Evolutionary conservation across 495 filamentous ascomycete species (phyloP).

Genomic region (Hypoxylon lienhwacheense): DNA sequence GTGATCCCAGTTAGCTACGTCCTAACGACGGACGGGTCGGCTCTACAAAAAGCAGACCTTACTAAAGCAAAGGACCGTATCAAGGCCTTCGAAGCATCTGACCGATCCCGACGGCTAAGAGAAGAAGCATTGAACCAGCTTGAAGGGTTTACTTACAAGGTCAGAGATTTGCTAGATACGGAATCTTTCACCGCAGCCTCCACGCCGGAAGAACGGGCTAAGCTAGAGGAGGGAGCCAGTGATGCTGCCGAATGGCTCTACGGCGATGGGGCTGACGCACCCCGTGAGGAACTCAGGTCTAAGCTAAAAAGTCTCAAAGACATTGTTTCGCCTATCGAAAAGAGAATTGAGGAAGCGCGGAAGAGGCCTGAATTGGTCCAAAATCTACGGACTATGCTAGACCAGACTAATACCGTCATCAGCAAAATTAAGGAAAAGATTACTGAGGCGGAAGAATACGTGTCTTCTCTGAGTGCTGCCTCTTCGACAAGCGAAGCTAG

Average conservation of each 20-base stretch:
- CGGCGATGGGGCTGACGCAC: conserved; percentile 75
- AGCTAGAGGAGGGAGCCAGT: conserved; percentile 64
- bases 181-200: conserved; percentile 71
- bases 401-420: conserved; percentile 55
- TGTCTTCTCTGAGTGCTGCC: conserved; percentile 47
- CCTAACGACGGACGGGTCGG: conserved; percentile 62
- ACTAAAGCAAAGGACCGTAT: conserved; percentile 70
- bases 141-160: conserved; percentile 89
- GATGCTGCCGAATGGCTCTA: conserved; percentile 88
- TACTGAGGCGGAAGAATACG: conserved; percentile 51
- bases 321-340: conserved; percentile 68
- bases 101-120: conserved; percentile 70
- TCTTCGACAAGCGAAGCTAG: conserved; percentile 46
- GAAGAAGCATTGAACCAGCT: conserved; percentile 91
- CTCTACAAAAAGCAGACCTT: conserved; percentile 59
- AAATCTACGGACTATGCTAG: conserved; percentile 62
- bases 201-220: conserved; percentile 61
- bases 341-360: conserved; percentile 66
- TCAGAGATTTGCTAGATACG: conserved; percentile 76
- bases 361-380: conserved; percentile 68
- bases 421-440: conserved; percentile 54
- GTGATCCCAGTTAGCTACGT: conserved; percentile 69
- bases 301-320: conserved; percentile 71
- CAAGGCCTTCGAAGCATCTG: conserved; percentile 78
- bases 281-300: conserved; percentile 67